Evolutionary conservation across 495 filamentous ascomycete genomes (phyloP).

Genomic region (Ascobolus immersus): DNA sequence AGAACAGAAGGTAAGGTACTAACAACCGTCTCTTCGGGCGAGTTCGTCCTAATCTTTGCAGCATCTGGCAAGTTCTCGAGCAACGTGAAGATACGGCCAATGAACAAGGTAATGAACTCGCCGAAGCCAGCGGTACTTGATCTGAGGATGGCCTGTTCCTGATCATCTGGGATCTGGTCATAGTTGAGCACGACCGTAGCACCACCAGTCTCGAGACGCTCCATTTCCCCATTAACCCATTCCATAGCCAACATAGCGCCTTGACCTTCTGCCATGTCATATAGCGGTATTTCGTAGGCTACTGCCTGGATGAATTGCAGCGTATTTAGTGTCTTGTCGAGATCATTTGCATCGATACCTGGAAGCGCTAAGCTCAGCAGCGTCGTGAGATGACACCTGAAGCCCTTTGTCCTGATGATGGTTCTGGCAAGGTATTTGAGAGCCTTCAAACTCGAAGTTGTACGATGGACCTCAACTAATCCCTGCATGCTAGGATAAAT

Average conservation of each 20-base stretch:
- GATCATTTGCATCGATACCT: slow-evolving; percentile 91
- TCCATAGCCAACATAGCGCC: slow-evolving; percentile 59
- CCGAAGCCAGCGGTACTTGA: slow-evolving; percentile 86
- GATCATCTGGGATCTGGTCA: slow-evolving; percentile 54
- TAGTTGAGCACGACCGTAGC: slow-evolving; percentile 68
- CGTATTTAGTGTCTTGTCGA: slow-evolving; percentile 85
- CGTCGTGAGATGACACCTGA: slow-evolving; percentile 82
- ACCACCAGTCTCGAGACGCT: slow-evolving; percentile 72
- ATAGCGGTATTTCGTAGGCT: slow-evolving; percentile 80
- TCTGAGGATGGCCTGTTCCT: slow-evolving; percentile 74
- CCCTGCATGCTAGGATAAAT: slow-evolving; percentile 95
- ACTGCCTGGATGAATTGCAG: slow-evolving; percentile 85
- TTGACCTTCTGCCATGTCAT: slow-evolving; percentile 35
- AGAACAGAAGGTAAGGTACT: slow-evolving; percentile 86
- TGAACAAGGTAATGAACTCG: slow-evolving; percentile 69
- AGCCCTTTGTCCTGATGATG: slow-evolving; percentile 76
- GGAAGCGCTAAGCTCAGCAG: slow-evolving; percentile 74
- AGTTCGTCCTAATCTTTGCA: slow-evolving; percentile 58
- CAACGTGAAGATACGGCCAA: slow-evolving; percentile 84
- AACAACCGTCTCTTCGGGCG: slow-evolving; percentile 88
- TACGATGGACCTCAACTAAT: slow-evolving; percentile 88
- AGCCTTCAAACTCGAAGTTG: slow-evolving; percentile 73
- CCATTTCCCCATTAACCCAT: slow-evolving; percentile 85
- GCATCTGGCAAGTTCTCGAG: slow-evolving; percentile 87
- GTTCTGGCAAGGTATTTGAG: slow-evolving; percentile 69